A percentile compares a stretch with the other conserved stretches of the same genome.
These are phyloP conservation scores for Carex pumila DNA, from an alignment of 176 grass and related monocot species.

Conservation along the genomic window DNA sequence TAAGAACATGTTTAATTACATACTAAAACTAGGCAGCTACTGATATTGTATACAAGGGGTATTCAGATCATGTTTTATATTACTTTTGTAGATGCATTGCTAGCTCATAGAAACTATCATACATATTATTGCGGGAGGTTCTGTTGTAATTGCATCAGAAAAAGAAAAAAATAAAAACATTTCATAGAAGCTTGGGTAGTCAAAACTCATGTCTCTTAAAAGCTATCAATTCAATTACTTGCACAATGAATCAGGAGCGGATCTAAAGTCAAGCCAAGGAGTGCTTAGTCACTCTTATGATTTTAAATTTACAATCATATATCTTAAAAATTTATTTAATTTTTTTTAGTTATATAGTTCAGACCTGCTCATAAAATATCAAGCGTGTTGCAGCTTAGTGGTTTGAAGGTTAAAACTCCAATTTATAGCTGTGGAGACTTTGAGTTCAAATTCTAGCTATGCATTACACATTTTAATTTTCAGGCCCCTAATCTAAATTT, in stretches of 20 bases:
- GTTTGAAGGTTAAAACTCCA: no score
- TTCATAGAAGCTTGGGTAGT: neutral
- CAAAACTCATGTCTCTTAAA: neutral
- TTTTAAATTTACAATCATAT: no score
- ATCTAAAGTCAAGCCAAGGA: no score
- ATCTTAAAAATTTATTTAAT: no score
- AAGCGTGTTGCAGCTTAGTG: no score
- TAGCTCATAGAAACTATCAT: neutral
- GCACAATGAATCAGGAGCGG: neutral
- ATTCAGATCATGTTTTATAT: neutral
- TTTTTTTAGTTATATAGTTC: no score
- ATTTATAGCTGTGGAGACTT: no score
- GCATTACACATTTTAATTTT: no score
- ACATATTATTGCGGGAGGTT: neutral
- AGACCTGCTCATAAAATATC: no score
- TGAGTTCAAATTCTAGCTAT: no score
- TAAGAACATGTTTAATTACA: neutral
- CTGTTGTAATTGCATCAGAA: neutral
- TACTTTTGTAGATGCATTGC: neutral
- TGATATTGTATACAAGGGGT: neutral
- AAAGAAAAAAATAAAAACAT: neutral
- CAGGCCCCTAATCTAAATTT: no score
- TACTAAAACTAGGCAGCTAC: neutral
- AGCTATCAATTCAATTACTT: neutral
- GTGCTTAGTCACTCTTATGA: no score